Evolutionary conservation across 129 eudicot species (phyloP), one percentile per base, ranked within the genome.

Genomic region (Pittosporum tobira): DNA sequence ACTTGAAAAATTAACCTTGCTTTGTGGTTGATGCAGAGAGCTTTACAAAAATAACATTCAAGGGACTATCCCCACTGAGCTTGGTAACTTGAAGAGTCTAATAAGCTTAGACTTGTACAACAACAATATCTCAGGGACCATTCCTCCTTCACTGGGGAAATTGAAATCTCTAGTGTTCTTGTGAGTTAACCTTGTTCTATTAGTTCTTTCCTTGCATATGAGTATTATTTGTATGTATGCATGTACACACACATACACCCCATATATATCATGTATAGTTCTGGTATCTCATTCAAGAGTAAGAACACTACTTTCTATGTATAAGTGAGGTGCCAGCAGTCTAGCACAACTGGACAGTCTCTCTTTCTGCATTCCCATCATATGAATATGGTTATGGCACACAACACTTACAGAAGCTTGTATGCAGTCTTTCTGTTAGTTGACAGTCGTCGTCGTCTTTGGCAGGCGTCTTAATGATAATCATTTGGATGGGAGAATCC

Each of bases 381-480:
- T 52, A 16, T 53, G 59, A 13, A n/a, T 30, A 55, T 54, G 6
- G 6, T 25, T 19, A 55, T 34, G 11, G 40, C 40, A 34, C 40
- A 8, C 40, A 34, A 9, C 7, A 34, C 40, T 34, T 34, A 34
- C 7, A 34, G 11, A 34, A 9, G 10, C 40, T 12, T 34, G 40
- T 34, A 34, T 5, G 40, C 40, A 6, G 40, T 34, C 11, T 34
- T 34, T 5, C 7, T 26, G 12, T 59, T 45, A 34, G 7, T 50
- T 21, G 12, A 48, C 66, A 43, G 26, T 56, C 44, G 54, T 50
- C 57, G 63, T 68, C 36, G 52, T 29, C 11, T 68, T 73, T 75
- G 42, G 36, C 74, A 90, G 98, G 85, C 95, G 95, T 55, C 84
- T 90, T 37, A 90, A 90, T 73, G 79, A 90, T 63, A 90, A 90